phyloP scores from a whole-genome alignment of 345 rosid species.

The Syzygium aromaticum region DNA sequence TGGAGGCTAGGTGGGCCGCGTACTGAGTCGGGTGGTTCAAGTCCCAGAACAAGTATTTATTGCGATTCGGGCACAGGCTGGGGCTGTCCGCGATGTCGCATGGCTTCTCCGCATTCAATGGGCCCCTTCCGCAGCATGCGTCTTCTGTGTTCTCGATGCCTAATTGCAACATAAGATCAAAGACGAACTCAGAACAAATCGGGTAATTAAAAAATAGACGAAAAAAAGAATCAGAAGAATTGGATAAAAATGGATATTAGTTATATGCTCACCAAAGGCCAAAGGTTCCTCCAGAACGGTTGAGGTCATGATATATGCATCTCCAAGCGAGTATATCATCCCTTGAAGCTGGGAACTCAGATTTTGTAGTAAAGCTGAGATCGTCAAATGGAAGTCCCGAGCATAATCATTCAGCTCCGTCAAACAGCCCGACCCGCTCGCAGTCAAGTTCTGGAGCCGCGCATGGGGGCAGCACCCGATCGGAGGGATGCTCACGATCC shows the following conservation, averaged over 20 bases:
- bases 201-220: not conserved
- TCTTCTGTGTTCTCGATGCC: not conserved
- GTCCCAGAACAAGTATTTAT: conserved; percentile 10
- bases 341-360: not conserved
- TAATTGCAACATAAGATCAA: not conserved
- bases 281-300: not conserved
- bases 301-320: conserved; percentile 7
- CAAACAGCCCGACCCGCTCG: not conserved
- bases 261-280: not conserved
- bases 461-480: conserved; percentile 26
- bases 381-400: not conserved
- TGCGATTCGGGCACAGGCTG: not conserved
- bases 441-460: not conserved
- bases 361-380: not conserved
- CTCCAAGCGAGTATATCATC: conserved; percentile 8
- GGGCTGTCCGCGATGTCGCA: not conserved
- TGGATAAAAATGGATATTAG: not conserved
- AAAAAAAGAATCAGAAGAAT: not conserved
- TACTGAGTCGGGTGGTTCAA: conserved; percentile 6
- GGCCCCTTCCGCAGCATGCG: conserved; percentile 5
- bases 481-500: conserved; percentile 12
- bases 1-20: not conserved
- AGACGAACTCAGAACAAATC: not conserved
- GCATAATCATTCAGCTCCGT: conserved; percentile 14
- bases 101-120: not conserved